These are phyloP conservation scores for Pleurotus cornucopiae DNA, from an alignment of 768 basidiomycete genomes.

Conservation along the genomic window DNA sequence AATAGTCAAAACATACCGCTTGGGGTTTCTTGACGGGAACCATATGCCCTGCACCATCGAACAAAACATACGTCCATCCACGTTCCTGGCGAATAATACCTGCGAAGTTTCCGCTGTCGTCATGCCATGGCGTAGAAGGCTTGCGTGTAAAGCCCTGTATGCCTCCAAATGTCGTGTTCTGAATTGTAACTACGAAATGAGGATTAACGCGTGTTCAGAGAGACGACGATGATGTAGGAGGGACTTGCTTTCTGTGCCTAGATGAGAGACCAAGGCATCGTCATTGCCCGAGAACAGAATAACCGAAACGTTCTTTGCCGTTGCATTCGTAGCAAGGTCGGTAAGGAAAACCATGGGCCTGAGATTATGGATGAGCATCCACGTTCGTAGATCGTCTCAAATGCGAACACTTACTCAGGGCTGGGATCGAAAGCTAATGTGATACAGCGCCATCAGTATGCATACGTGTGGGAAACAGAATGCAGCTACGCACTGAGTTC, in stretches of 20 bases:
- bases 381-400: background rate
- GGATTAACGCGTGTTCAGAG: background rate
- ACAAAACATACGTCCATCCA: conserved; percentile 52
- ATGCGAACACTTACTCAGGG: conserved; percentile 24
- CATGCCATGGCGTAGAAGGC: conserved; percentile 66
- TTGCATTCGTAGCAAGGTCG: conserved; percentile 63
- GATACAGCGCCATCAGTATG: background rate
- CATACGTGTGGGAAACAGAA: background rate
- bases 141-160: conserved; percentile 68
- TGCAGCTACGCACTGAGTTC: conserved; percentile 11
- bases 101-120: conserved; percentile 53
- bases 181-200: conserved; percentile 34
- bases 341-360: conserved; percentile 63
- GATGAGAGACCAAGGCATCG: conserved; percentile 61
- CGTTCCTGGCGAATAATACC: conserved; percentile 77
- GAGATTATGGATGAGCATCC: background rate
- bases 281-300: conserved; percentile 68
- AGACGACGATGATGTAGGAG: background rate
- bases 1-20: conserved; percentile 25
- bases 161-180: conserved; percentile 81
- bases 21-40: conserved; percentile 31
- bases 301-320: conserved; percentile 45
- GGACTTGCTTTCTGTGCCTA: conserved; percentile 54
- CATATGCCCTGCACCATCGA: conserved; percentile 38
- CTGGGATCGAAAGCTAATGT: conserved; percentile 16